Evolutionary conservation across 176 grass and related monocot genomes (phyloP).

Genomic region (Cocos nucifera): DNA sequence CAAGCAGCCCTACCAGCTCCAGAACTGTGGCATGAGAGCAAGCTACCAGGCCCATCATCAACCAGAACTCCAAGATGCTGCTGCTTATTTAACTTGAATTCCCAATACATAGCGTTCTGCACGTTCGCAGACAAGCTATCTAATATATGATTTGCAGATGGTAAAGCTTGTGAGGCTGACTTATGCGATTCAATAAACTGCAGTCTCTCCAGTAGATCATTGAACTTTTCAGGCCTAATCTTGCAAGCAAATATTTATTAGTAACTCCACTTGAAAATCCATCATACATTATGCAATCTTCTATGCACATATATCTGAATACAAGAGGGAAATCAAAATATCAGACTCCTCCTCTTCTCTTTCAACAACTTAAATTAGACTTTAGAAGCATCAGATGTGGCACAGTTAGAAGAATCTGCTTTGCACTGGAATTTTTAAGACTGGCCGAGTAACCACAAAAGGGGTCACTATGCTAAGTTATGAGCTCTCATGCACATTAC

Average conservation of each 20-base stretch:
- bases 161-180: neutral
- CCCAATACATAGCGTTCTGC: neutral
- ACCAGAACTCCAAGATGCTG: neutral
- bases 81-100: neutral
- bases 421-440: too few species aligned
- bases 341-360: too few species aligned
- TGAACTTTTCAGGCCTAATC: neutral
- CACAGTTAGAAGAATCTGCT: too few species aligned
- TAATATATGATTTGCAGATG: neutral
- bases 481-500: too few species aligned
- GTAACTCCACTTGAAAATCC: too few species aligned
- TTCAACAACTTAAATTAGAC: too few species aligned
- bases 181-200: neutral
- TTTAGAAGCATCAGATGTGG: too few species aligned
- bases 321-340: too few species aligned
- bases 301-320: too few species aligned
- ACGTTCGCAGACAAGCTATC: neutral
- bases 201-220: neutral
- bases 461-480: too few species aligned
- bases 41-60: neutral
- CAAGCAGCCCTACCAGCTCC: neutral
- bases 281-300: too few species aligned
- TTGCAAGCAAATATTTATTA: neutral
- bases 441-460: too few species aligned
- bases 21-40: neutral